Conservation (phyloP, 140 eudicot species). For the Cichorium intybus region DNA sequence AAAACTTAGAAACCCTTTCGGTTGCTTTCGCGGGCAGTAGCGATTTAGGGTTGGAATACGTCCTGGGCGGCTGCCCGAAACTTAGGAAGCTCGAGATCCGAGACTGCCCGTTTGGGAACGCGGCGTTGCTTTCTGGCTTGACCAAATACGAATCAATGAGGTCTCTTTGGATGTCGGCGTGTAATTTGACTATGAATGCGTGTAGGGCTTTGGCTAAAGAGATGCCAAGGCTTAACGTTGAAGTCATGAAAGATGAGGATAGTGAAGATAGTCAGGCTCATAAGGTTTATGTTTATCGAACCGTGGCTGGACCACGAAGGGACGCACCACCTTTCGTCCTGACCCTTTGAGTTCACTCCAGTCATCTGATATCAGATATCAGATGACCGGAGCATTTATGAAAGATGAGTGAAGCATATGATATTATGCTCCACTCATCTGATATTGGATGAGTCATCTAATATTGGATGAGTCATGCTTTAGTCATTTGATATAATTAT, state of each 20-base stretch:
- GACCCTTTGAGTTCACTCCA: slow-evolving; percentile 35
- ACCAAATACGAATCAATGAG: slow-evolving; percentile 64
- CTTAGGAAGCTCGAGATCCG: slow-evolving; percentile 65
- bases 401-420: too few relatives aligned
- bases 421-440: too few relatives aligned
- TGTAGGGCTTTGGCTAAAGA: slow-evolving; percentile 47
- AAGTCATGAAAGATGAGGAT: slow-evolving; percentile 58
- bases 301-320: slow-evolving; percentile 69
- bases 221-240: slow-evolving; percentile 69
- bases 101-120: slow-evolving; percentile 72
- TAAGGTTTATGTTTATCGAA: slow-evolving; percentile 65
- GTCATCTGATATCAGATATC: not conserved
- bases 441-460: not conserved
- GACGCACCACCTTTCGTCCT: slow-evolving; percentile 77
- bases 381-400: slow-evolving; percentile 17
- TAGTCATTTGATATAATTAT: not conserved
- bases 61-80: slow-evolving; percentile 57
- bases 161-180: slow-evolving; percentile 82
- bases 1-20: slow-evolving; percentile 63
- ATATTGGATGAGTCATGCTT: not conserved
- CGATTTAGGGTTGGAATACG: slow-evolving; percentile 57
- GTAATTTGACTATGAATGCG: slow-evolving; percentile 56
- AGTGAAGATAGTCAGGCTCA: slow-evolving; percentile 44
- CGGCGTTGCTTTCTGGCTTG: slow-evolving; percentile 54
- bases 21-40: slow-evolving; percentile 77